Conservation (phyloP, 139 green algal genomes). For the Coelastrella sp. region DNA sequence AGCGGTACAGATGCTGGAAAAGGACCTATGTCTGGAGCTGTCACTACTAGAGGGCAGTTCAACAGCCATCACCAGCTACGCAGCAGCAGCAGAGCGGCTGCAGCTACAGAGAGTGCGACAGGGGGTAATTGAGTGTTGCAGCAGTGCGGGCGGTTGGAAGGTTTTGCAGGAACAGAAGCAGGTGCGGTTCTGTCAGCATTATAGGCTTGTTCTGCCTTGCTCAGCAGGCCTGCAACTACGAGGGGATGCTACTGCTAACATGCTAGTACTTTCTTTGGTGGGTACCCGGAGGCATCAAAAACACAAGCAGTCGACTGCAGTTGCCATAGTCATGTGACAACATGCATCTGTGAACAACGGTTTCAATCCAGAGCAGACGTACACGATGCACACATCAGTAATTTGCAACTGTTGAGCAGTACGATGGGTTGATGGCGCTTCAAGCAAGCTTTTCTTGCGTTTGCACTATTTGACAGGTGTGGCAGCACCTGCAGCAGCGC, state of each 20-base stretch:
- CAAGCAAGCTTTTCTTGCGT: not conserved
- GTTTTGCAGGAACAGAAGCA: conserved; percentile 27
- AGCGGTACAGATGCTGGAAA: conserved; percentile 37
- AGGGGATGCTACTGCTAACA: too few species aligned
- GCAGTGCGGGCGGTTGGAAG: not conserved
- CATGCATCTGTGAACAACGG: too few species aligned
- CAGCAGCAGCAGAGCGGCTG: conserved; percentile 30
- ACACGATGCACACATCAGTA: not conserved
- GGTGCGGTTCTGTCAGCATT: not conserved
- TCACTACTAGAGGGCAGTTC: not conserved
- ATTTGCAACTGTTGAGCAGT: not conserved
- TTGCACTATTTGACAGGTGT: not conserved
- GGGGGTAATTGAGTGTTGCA: conserved; percentile 13
- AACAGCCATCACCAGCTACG: conserved; percentile 3
- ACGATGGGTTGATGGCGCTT: not conserved
- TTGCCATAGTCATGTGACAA: too few species aligned
- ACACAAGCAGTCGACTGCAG: too few species aligned
- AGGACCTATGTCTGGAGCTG: conserved; percentile 11
- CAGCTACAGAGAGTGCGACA: not conserved
- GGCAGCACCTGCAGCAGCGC: conserved; percentile 23
- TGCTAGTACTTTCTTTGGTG: too few species aligned
- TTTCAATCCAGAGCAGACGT: too few species aligned
- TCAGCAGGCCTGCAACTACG: too few species aligned
- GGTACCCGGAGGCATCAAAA: too few species aligned
- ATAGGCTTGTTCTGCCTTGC: not conserved